Evolutionary conservation across 78 protist species (phyloP).

Genomic region (Bodo saltans): DNA sequence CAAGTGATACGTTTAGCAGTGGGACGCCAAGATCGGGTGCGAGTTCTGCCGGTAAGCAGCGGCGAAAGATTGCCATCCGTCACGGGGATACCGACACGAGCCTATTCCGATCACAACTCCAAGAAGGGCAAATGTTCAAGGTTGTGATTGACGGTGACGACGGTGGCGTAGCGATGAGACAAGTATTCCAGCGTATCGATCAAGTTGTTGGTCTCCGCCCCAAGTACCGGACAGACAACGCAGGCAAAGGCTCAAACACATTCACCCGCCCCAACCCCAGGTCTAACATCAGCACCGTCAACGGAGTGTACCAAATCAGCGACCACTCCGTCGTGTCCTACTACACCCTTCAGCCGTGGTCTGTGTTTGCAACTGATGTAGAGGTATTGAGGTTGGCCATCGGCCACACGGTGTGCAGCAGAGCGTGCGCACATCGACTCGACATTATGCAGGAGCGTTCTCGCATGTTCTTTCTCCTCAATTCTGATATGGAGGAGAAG

Average conservation of each 20-base stretch:
- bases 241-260: background rate
- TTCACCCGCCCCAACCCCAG: background rate
- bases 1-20: too few species aligned
- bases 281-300: background rate
- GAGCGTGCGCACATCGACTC: slow-evolving; percentile 1
- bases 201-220: background rate
- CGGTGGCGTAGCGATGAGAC: background rate
- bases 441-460: slow-evolving; percentile 2
- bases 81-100: too few species aligned
- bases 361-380: background rate
- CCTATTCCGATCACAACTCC: too few species aligned
- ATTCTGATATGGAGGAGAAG: background rate
- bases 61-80: too few species aligned
- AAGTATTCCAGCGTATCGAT: background rate
- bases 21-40: too few species aligned
- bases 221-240: background rate
- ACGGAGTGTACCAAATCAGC: background rate
- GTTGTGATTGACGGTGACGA: background rate
- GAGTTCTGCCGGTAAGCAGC: too few species aligned
- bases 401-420: background rate
- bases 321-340: background rate
- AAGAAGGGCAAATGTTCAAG: too few species aligned
- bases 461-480: slow-evolving; percentile 3
- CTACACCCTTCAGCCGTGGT: background rate
- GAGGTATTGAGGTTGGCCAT: background rate